Evolutionary conservation across 306 rosid genomes (phyloP), one percentile per base, ranked within the genome.

Genomic region (Fragaria iinumae): DNA sequence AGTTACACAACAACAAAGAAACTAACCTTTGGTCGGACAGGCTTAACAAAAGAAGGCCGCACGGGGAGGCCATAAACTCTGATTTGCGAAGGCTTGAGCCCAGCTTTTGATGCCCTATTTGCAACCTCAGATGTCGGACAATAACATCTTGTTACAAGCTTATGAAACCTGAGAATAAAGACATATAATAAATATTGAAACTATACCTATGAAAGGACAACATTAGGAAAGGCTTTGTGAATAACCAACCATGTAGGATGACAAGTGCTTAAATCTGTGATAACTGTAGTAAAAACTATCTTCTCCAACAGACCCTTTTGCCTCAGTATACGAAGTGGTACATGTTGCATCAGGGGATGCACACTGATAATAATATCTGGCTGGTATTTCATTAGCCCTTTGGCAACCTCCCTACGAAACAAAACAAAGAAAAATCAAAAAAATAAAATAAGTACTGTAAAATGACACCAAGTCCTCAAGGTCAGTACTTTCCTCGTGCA

Each of bases 301-400:
- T 95, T 91, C 75, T 91, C 78, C 85, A 95, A 80, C 62, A 92
- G 93, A 76, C 99, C 99, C 82, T 80, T 95, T 47, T 92, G 68
- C 85, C 97, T 89, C 92, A 95, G 85, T 75, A 95, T 57, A 34
- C 98, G 98, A 80, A 92, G 97, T 11, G 99, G 98, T 76, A 95
- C 99, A 6, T 95, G 99, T 48, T 95, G 99, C 99, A 95, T 95
- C 80, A 95, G 84, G 6, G 99, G 99, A 81, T 95, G 99, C 50
- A 95, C 99, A 77, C 99, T 95, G 86, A 95, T 95, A 74, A 95
- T 95, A 73, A 95, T 91, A 84, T 95, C 97, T n/a, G 99, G 99
- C 82, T 86, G 89, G 83, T 95, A 95, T 86, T 95, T 92, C 99
- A 95, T 89, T 76, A 95, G 62, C 59, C 99, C 99, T 84, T 89